Conservation (phyloP, 345 rosid species). For the Noccaea caerulescens region DNA sequence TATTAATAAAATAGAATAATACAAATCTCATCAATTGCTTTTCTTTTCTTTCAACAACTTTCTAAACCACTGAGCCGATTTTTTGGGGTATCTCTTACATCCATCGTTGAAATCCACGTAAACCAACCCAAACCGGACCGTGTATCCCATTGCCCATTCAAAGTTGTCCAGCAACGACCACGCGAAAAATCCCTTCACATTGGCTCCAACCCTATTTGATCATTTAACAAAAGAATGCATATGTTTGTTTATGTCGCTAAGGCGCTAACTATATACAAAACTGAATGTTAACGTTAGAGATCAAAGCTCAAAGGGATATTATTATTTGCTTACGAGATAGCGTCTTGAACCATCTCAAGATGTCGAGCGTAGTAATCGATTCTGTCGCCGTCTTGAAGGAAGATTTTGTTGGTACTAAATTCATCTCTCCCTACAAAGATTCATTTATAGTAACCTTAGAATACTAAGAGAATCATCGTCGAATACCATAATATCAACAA, state of each 20-base stretch:
- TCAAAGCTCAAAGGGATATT: not conserved
- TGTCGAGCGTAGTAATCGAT: conserved; percentile 45
- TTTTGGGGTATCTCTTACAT: conserved; percentile 44
- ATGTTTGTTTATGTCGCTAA: not conserved
- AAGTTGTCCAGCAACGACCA: conserved; percentile 56
- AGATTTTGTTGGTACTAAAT: conserved; percentile 22
- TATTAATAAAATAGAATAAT: not conserved
- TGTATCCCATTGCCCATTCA: conserved; percentile 52
- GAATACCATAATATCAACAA: conserved; percentile 2
- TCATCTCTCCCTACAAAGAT: conserved; percentile 45
- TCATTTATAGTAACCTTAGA: not conserved
- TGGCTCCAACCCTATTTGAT: conserved; percentile 46
- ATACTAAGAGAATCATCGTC: not conserved
- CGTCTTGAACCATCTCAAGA: conserved; percentile 43
- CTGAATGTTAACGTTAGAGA: not conserved
- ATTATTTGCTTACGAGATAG: conserved; percentile 46
- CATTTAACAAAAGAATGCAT: conserved; percentile 1
- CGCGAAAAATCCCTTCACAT: conserved; percentile 49
- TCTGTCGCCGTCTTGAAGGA: conserved; percentile 41
- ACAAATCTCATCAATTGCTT: conserved; percentile 21
- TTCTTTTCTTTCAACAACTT: conserved; percentile 31
- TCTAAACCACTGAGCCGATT: conserved; percentile 43
- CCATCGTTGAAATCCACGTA: conserved; percentile 48
- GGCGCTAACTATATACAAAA: not conserved
- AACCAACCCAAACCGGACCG: conserved; percentile 47